Conservation (phyloP, 495 filamentous ascomycete species). For the Xylaria grammica region DNA sequence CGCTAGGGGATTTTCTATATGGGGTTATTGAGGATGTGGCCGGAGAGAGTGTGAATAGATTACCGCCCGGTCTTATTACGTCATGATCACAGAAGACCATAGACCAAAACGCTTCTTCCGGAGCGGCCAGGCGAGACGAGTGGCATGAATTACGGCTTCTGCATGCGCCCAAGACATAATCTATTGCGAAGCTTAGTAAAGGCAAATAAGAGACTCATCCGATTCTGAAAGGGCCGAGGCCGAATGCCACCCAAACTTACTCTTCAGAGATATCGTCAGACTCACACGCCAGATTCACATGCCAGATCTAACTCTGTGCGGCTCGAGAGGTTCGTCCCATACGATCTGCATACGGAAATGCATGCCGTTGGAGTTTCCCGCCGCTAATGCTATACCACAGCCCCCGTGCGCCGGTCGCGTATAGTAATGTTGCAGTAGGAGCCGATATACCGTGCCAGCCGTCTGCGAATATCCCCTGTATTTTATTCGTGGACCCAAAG, state of each 20-base stretch:
- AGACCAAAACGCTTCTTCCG: neutral
- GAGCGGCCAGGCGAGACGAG: neutral
- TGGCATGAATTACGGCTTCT: neutral
- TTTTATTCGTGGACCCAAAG: constrained; percentile 7
- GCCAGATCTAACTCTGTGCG: neutral
- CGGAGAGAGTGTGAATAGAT: neutral
- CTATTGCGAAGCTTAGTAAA: neutral
- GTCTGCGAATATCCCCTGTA: neutral
- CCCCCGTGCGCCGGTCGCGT: neutral
- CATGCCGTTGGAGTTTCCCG: constrained; percentile 11
- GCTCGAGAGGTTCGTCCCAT: constrained; percentile 2
- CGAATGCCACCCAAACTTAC: neutral
- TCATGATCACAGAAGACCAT: neutral
- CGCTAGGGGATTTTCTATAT: neutral
- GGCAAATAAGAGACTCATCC: neutral
- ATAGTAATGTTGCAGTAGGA: neutral
- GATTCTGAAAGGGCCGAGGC: neutral
- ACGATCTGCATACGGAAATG: constrained; percentile 5
- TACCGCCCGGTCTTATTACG: neutral
- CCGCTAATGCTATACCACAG: neutral
- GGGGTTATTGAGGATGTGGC: neutral
- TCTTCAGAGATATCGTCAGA: neutral
- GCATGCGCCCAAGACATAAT: neutral
- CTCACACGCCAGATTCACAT: constrained; percentile 16
- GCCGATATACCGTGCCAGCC: neutral